A percentile compares a stretch with the other conserved stretches of the same genome.
phyloP scores from a whole-genome alignment of 108 stramenopile genomes.

The Nitzschia sp. region DNA sequence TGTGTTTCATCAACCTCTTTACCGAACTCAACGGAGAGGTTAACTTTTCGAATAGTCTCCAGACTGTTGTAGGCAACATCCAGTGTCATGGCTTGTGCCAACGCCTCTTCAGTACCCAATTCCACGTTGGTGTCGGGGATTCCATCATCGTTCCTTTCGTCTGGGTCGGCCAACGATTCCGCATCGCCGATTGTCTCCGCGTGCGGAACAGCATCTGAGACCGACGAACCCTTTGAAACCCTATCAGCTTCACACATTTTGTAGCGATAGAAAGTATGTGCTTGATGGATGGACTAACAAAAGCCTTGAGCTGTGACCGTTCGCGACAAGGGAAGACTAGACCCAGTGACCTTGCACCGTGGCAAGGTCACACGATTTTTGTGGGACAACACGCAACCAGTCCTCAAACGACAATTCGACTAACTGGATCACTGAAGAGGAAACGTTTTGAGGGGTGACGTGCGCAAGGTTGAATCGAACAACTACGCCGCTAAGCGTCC shows the following conservation, averaged over 20 bases:
- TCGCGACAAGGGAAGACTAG: too few relatives aligned
- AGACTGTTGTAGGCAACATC: slow-evolving; percentile 59
- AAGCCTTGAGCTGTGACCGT: too few relatives aligned
- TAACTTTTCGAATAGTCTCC: slow-evolving; percentile 59
- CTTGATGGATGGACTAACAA: too few relatives aligned
- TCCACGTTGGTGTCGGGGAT: neutral
- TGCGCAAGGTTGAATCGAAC: slow-evolving; percentile 92
- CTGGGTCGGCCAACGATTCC: neutral
- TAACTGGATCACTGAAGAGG: too few relatives aligned
- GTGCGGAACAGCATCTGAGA: neutral
- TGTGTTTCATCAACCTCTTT: slow-evolving; percentile 11
- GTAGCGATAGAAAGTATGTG: too few relatives aligned
- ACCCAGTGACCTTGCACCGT: too few relatives aligned
- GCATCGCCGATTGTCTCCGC: neutral
- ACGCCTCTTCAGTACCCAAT: neutral
- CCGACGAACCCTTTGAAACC: too few relatives aligned
- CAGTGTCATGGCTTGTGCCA: slow-evolving; percentile 43
- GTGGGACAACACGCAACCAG: too few relatives aligned
- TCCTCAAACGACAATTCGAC: too few relatives aligned
- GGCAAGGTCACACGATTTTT: too few relatives aligned
- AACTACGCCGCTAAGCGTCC: slow-evolving; percentile 82
- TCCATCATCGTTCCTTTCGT: neutral
- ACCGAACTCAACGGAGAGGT: slow-evolving; percentile 60
- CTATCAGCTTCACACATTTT: too few relatives aligned
- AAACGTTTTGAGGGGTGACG: neutral